A percentile compares a stretch with the other conserved stretches of the same genome.
Conservation (phyloP, 192 early-diverging fungal species). For the Lobulomyces angularis region DNA sequence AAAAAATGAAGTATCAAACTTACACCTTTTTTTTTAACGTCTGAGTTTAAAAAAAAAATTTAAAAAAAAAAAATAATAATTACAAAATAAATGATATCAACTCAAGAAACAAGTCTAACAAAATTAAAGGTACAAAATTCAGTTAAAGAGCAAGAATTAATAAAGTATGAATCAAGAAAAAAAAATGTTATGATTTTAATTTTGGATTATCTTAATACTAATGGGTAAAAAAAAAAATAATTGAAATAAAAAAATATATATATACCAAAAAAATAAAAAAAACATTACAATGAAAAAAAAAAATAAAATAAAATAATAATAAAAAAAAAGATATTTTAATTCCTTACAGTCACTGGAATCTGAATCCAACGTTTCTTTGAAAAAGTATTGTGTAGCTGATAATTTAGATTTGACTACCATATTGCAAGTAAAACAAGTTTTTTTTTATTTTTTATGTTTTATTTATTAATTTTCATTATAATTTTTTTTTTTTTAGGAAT, state of each 20-base stretch:
- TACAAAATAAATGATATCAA: too few relatives aligned
- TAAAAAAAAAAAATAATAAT: too few relatives aligned
- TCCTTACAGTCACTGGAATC: conserved; percentile 24
- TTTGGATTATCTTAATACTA: conserved; percentile 23
- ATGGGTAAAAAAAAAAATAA: conserved; percentile 15
- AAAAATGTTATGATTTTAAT: conserved; percentile 29
- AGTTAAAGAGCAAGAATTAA: conserved; percentile 15
- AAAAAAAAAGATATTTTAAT: conserved; percentile 18
- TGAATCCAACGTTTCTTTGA: conserved; percentile 28
- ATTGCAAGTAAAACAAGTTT: conserved; percentile 25
- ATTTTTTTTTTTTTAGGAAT: conserved; percentile 21
- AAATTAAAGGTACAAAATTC: conserved; percentile 2
- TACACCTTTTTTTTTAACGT: too few relatives aligned
- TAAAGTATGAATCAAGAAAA: conserved; percentile 19
- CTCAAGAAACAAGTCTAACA: conserved; percentile 10
- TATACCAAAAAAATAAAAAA: not conserved
- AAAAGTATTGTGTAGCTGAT: conserved; percentile 31
- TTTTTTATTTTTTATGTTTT: not conserved
- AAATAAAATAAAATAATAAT: too few relatives aligned
- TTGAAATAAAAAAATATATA: conserved; percentile 1
- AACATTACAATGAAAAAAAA: not conserved
- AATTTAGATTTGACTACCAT: conserved; percentile 40
- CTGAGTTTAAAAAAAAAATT: too few relatives aligned
- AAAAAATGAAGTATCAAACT: too few relatives aligned
- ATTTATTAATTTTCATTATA: not conserved